Evolutionary conservation across 2,329 filamentous ascomycete species (phyloP).

Genomic region (Fusarium beomiforme): DNA sequence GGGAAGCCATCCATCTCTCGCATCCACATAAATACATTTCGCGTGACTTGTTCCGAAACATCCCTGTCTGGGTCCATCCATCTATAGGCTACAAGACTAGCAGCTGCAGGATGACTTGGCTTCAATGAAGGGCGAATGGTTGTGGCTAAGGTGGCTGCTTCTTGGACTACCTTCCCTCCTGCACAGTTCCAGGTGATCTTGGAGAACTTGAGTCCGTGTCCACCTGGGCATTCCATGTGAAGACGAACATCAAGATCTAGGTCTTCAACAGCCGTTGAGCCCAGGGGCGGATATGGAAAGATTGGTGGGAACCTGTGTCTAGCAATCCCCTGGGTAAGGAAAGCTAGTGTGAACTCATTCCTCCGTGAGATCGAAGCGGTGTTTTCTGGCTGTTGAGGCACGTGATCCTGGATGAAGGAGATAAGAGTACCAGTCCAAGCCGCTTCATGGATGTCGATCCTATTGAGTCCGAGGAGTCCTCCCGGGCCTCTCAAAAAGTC

Average conservation of each 20-base stretch:
- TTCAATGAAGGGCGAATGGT: neutral
- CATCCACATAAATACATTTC: neutral
- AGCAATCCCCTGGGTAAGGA: neutral
- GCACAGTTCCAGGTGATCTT: neutral
- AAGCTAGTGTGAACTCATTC: neutral
- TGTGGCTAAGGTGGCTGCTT: neutral
- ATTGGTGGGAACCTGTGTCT: neutral
- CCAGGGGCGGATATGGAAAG: neutral
- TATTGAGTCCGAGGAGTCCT: neutral
- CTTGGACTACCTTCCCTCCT: neutral
- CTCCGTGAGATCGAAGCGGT: neutral
- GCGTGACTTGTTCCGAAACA: neutral
- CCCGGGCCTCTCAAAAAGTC: neutral
- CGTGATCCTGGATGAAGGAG: constrained; percentile 5
- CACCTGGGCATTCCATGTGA: neutral
- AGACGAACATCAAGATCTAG: neutral
- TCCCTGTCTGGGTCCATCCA: neutral
- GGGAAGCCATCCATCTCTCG: neutral
- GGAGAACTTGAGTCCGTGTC: neutral
- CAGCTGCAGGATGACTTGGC: neutral
- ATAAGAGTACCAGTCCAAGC: constrained; percentile 13
- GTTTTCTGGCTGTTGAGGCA: neutral
- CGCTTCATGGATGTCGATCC: constrained; percentile 20
- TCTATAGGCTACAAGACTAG: neutral
- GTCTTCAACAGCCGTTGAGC: neutral